Evolutionary conservation across 139 green algal genomes (phyloP).

Genomic region (Parachlorella kessleri): DNA sequence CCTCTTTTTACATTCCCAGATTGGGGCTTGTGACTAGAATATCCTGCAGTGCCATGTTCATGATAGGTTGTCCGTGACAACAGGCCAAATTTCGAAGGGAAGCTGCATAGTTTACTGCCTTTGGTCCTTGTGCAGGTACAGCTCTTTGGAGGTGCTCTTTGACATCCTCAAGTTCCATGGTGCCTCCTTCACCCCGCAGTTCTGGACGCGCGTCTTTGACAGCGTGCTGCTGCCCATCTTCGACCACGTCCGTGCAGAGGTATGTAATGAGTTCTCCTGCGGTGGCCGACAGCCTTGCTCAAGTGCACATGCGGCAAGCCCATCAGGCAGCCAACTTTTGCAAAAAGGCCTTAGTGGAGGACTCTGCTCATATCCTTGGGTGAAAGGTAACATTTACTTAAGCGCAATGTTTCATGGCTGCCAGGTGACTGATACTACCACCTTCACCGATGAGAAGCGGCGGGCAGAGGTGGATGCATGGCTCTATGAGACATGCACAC

Average conservation of each 20-base stretch:
- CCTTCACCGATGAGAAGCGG: constrained; percentile 81
- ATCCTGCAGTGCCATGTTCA: too few species aligned
- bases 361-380: too few species aligned
- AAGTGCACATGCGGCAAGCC: neutral
- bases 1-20: too few species aligned
- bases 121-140: constrained; percentile 47
- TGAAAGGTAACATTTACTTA: neutral
- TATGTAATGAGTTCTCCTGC: constrained; percentile 13
- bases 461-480: constrained; percentile 85
- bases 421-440: constrained; percentile 85
- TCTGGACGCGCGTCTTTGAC: constrained; percentile 96
- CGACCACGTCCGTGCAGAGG: constrained; percentile 92
- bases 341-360: too few species aligned
- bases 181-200: constrained; percentile 84
- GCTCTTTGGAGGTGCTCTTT: constrained; percentile 89
- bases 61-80: too few species aligned
- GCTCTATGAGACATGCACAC: constrained; percentile 98
- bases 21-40: too few species aligned
- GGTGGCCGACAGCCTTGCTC: too few species aligned
- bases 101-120: too few species aligned
- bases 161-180: constrained; percentile 95
- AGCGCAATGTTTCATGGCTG: neutral
- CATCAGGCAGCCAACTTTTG: too few species aligned
- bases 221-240: constrained; percentile 98
- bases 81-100: too few species aligned